Evolutionary conservation across 768 basidiomycete species (phyloP), one percentile per base, ranked within the genome.

Genomic region (Amanita molliuscula): DNA sequence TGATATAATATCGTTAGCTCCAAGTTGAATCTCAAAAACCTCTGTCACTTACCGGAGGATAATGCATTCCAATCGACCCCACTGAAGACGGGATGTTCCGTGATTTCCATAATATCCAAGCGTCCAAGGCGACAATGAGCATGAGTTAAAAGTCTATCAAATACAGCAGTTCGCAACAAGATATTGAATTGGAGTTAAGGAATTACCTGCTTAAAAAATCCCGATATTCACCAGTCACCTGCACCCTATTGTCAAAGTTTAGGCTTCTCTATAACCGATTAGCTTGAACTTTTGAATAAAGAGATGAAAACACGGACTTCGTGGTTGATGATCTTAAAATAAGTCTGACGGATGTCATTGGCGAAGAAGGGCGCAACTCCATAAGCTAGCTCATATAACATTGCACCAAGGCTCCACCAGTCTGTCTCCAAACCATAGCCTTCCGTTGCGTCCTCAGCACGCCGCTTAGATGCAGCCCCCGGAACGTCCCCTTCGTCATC

Each of bases 351-450:
- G 36, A 99, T 83, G 61, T 88, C 83, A 41, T 83, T 78, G 1
- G 92, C 88, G 60, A 90, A 97, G 66, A 98, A 97, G 0, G 95
- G 94, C 0, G 91, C 79, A 16, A 79, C 67, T 1, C 94, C 94
- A 58, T 82, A 88, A 1, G 75, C 73, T 73, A 96, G 78, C 66
- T 96, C 94, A 56, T 90, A 97, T 42, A 94, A 55, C 79, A 93
- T 88, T 2, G 85, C 87, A 2, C 94, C 94, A 25, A 91, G 70
- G 61, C 90, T 90, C 94, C 95, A 98, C 88, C 90, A 94, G 59
- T 98, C 95, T 0, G 89, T 88, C 61, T 92, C 88, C n/a, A 75
- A 67, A 9, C 88, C 91, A 61, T 94, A 96, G 7, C 80, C 81
- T 71, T 62, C 21, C 47, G 42, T 37, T 61, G 61, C 35, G 50